These are phyloP conservation scores for Handroanthus guayacan DNA, from an alignment of 257 asterid species.

Conservation along the genomic window DNA sequence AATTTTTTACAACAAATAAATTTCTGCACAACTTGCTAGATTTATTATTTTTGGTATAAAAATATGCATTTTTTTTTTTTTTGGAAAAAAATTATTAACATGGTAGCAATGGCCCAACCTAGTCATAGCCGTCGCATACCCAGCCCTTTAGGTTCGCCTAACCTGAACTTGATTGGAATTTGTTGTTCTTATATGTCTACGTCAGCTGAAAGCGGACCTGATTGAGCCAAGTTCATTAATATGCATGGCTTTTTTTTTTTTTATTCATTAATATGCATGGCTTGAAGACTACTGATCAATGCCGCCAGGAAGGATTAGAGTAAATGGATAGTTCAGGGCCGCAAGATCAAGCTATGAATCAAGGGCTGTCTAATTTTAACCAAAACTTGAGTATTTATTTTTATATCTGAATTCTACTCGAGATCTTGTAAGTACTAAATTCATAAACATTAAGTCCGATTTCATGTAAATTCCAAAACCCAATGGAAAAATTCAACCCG, in stretches of 20 bases:
- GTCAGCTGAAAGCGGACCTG: neutral
- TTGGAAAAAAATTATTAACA: neutral
- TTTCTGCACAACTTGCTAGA: neutral
- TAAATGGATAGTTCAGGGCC: neutral
- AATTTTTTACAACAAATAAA: neutral
- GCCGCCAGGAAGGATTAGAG: neutral
- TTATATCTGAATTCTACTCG: too few relatives aligned
- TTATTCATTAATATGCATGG: neutral
- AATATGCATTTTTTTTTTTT: neutral
- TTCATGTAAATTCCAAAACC: too few relatives aligned
- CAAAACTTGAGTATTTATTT: too few relatives aligned
- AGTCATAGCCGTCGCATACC: neutral
- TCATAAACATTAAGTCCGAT: too few relatives aligned
- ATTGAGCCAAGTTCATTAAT: neutral
- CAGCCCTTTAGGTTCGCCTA: conserved; percentile 1
- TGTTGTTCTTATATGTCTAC: neutral
- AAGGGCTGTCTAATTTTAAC: too few relatives aligned
- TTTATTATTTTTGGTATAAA: neutral
- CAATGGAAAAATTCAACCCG: too few relatives aligned
- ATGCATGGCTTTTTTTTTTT: too few relatives aligned
- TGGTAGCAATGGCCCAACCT: neutral
- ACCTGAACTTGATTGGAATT: neutral
- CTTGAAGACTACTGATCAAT: neutral
- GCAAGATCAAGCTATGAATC: neutral
- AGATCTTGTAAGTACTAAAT: too few relatives aligned